Evolutionary conservation across 2,329 filamentous ascomycete genomes (phyloP), one percentile per base, ranked within the genome.

Genomic region (Apiospora malaysiana): DNA sequence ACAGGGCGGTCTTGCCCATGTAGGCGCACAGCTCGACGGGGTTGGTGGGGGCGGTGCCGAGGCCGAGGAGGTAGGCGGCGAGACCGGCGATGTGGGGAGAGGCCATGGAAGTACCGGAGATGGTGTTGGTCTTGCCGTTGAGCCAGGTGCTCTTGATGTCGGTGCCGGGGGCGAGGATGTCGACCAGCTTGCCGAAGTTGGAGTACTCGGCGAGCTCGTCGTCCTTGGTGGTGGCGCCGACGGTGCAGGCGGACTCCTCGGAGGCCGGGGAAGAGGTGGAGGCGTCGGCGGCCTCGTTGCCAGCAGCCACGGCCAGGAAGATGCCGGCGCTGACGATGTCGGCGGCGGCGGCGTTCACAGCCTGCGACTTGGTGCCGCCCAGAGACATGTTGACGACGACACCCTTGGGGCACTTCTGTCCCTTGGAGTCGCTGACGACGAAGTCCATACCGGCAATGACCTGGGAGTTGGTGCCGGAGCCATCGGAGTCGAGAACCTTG

Each of bases 331-430:
- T 74, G 73, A 86, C 81, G 37, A 87, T 81, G 69, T 79, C 80
- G 45, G 81, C 81, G 9, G 88, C 86, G 10, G 87, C 87, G 23
- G 76, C 78, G 82, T 89, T 90, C 74, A 89, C 75, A 10, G 86
- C 77, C 1, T 80, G 70, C 2, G 85, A 86, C 71, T 74, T 79
- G 70, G 74, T 68, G n/a, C 87, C 87, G 10, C 88, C 87, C 4
- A 90, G 84, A 16, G 86, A 88, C 87, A 90, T 88, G 81, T 86
- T 88, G 75, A 86, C 84, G 21, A 89, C 86, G 47, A 83, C 80
- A 56, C 84, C 83, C 68, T 78, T 81, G 75, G 80, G 78, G 79
- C 83, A 85, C 21, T 68, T 0, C 70, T 81, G 81, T 16, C 71
- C 77, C 68, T 74, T 47, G 32, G 80, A 76, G 74, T 85, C 82